These are phyloP conservation scores for Lolium perenne DNA, from an alignment of 176 grass and related monocot species.

Conservation along the genomic window DNA sequence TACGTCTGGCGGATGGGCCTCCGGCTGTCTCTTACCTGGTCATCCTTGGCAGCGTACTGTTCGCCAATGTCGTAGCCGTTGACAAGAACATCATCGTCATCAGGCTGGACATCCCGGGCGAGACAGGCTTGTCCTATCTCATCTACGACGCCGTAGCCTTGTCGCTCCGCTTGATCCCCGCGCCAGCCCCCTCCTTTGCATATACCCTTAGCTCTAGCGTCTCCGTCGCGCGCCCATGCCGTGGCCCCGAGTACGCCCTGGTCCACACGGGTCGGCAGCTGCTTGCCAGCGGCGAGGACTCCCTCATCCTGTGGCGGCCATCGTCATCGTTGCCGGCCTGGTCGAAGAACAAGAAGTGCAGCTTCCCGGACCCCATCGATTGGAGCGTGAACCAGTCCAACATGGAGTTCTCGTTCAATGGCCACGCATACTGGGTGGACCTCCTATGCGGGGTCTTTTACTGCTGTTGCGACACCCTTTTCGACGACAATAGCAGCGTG, in stretches of 20 bases:
- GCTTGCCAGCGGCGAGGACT: too few species aligned
- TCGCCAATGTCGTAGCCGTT: neutral
- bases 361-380: neutral
- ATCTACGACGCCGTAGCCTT: neutral
- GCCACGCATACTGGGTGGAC: neutral
- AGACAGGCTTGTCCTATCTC: neutral
- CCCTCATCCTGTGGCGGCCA: neutral
- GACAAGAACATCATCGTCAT: neutral
- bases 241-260: neutral
- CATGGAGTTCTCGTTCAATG: neutral
- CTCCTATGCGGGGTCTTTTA: neutral
- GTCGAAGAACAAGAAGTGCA: neutral
- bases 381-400: neutral
- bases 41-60: neutral
- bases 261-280: neutral
- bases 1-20: neutral
- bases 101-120: neutral
- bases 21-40: neutral
- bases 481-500: neutral
- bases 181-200: neutral
- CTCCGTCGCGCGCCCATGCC: neutral
- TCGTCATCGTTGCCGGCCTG: neutral
- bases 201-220: neutral
- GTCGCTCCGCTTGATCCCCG: neutral
- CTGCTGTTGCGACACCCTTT: neutral